These are phyloP conservation scores for Phaseolus coccineus DNA, from an alignment of 331 rosid species.

Conservation along the genomic window DNA sequence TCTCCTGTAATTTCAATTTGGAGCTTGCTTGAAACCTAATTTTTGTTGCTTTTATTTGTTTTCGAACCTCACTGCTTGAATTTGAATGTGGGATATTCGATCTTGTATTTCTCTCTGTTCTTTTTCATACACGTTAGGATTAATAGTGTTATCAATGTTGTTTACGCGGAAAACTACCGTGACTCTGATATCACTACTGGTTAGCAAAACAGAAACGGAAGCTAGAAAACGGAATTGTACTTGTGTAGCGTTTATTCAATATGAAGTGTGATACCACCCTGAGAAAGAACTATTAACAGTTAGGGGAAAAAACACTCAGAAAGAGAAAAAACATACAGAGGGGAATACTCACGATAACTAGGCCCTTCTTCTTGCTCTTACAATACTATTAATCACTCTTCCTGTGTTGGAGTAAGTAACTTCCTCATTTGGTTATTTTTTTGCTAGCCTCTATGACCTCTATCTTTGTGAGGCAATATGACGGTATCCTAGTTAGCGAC, in stretches of 20 bases:
- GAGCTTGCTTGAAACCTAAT: constrained; percentile 11
- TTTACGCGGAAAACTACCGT: constrained; percentile 2
- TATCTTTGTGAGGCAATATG: not conserved
- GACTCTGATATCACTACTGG: not conserved
- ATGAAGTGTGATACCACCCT: not conserved
- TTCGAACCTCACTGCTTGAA: not conserved
- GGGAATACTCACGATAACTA: not conserved
- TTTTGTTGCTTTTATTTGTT: not conserved
- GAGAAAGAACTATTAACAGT: not conserved
- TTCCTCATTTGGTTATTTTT: not conserved
- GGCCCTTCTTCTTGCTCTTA: not conserved
- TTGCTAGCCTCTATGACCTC: not conserved
- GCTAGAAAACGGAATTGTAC: not conserved
- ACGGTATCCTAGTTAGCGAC: not conserved
- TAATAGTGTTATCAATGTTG: not conserved
- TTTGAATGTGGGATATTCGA: constrained; percentile 20
- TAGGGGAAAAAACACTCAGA: not conserved
- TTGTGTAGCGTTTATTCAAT: not conserved
- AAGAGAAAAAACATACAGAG: not conserved
- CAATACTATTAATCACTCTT: not conserved
- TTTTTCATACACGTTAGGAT: not conserved
- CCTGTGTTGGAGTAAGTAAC: not conserved
- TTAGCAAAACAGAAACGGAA: not conserved
- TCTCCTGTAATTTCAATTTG: constrained; percentile 14
- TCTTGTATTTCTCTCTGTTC: not conserved